A percentile compares a stretch with the other conserved stretches of the same genome.
Conservation (phyloP, 2,329 filamentous ascomycete genomes). For the Aureobasidium subglaciale region DNA sequence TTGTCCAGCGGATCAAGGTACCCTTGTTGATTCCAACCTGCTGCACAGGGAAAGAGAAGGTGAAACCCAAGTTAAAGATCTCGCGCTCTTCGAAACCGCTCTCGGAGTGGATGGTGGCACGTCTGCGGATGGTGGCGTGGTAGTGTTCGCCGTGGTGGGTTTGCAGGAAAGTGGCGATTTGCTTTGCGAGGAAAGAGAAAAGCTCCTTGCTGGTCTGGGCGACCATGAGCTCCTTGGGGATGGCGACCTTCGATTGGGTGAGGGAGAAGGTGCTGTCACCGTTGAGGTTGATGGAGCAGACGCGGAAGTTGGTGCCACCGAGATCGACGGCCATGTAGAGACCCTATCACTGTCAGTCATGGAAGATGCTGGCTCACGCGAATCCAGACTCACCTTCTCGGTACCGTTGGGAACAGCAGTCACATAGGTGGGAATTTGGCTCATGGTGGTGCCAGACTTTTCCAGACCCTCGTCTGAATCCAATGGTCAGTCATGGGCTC, state of each 20-base stretch:
- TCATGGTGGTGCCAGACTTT: conserved; percentile 72
- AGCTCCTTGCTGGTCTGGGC: conserved; percentile 80
- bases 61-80: conserved; percentile 93
- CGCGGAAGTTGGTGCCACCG: conserved; percentile 97
- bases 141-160: conserved; percentile 87
- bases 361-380: not conserved
- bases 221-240: conserved; percentile 84
- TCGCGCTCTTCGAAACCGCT: conserved; percentile 62
- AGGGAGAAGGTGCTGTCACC: conserved; percentile 93
- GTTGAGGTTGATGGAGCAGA: conserved; percentile 89
- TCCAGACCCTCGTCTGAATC: conserved; percentile 70
- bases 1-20: conserved; percentile 92
- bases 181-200: conserved; percentile 85
- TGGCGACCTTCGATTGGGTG: conserved; percentile 84
- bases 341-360: conserved; percentile 49
- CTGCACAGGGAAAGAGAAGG: conserved; percentile 94
- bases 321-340: conserved; percentile 94
- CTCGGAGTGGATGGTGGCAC: conserved; percentile 52
- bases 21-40: conserved; percentile 95
- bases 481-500: conserved; percentile 16
- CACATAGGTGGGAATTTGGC: conserved; percentile 96
- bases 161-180: conserved; percentile 82
- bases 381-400: conserved; percentile 63
- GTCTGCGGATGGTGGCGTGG: conserved; percentile 53
- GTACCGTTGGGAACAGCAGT: conserved; percentile 94